Percentiles rank a stretch among this genome's conserved stretches.
These are phyloP conservation scores for Amniculicola lignicola DNA, from an alignment of 495 filamentous ascomycete genomes.

Conservation along the genomic window DNA sequence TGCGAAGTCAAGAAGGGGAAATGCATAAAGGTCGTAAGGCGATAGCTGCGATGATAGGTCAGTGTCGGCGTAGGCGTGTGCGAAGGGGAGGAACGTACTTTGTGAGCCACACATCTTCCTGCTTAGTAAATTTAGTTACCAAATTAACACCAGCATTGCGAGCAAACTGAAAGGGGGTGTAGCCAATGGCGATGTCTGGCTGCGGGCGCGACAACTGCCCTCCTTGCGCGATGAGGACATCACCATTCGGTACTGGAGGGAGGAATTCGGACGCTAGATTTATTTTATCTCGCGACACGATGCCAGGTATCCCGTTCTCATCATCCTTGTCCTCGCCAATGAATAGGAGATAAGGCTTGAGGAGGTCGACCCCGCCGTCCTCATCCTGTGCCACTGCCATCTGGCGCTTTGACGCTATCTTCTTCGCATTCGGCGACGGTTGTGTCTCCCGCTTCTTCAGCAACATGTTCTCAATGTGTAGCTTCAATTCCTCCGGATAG, in stretches of 20 bases:
- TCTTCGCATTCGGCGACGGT: constrained; percentile 17
- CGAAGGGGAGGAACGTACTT: constrained; percentile 16
- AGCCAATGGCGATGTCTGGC: constrained; percentile 16
- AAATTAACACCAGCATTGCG: constrained; percentile 14
- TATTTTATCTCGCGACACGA: constrained; percentile 17
- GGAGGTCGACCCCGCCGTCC: constrained; percentile 15
- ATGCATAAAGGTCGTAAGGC: constrained; percentile 20
- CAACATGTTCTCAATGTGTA: constrained; percentile 15
- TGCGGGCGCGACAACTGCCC: constrained; percentile 13
- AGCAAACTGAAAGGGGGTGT: constrained; percentile 16
- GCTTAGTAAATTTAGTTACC: constrained; percentile 12
- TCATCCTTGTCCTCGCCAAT: constrained; percentile 18
- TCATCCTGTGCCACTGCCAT: constrained; percentile 16
- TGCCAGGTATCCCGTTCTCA: constrained; percentile 13
- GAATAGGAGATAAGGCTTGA: constrained; percentile 19
- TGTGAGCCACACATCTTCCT: constrained; percentile 18
- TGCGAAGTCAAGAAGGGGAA: constrained; percentile 19
- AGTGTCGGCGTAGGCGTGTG: constrained; percentile 12
- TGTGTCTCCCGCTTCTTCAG: constrained; percentile 18
- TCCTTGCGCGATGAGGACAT: constrained; percentile 20
- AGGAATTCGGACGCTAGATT: constrained; percentile 20
- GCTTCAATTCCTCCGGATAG: constrained; percentile 17
- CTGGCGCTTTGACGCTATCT: constrained; percentile 19
- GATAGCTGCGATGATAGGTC: constrained; percentile 15
- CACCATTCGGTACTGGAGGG: constrained; percentile 11